Evolutionary conservation across 2,329 filamentous ascomycete species (phyloP).

Genomic region (Elsinoe ampelina): DNA sequence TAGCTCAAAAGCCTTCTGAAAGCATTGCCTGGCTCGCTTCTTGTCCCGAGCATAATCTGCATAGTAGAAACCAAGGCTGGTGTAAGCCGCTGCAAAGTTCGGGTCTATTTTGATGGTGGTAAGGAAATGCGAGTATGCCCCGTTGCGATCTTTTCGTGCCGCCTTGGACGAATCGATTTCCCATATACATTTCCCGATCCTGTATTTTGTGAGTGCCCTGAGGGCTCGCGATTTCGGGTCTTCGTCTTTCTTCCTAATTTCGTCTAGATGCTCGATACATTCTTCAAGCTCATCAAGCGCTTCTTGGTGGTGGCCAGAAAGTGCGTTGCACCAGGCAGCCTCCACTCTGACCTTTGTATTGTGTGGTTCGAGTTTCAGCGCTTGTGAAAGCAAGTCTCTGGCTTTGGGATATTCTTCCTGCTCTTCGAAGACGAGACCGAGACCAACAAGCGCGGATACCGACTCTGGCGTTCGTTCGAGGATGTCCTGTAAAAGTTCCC

Average conservation of each 20-base stretch:
- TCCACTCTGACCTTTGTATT: slow-evolving; percentile 78
- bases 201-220: slow-evolving; percentile 77
- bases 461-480: slow-evolving; percentile 65
- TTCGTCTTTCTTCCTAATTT: slow-evolving; percentile 49
- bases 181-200: slow-evolving; percentile 82
- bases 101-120: slow-evolving; percentile 76
- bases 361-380: slow-evolving; percentile 58
- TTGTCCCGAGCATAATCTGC: slow-evolving; percentile 83
- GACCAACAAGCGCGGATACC: slow-evolving; percentile 74
- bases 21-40: slow-evolving; percentile 79
- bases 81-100: slow-evolving; percentile 84
- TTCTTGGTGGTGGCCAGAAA: slow-evolving; percentile 63
- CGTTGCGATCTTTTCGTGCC: slow-evolving; percentile 68
- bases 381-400: slow-evolving; percentile 68
- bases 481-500: slow-evolving; percentile 73
- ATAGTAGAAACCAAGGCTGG: slow-evolving; percentile 82
- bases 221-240: slow-evolving; percentile 56
- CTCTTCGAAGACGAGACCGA: slow-evolving; percentile 86
- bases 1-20: slow-evolving; percentile 91
- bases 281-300: slow-evolving; percentile 62
- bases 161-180: slow-evolving; percentile 64
- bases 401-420: slow-evolving; percentile 81
- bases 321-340: slow-evolving; percentile 82
- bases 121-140: slow-evolving; percentile 76
- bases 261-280: slow-evolving; percentile 47